phyloP scores from a whole-genome alignment of 257 asterid species.

The Jacaranda mimosifolia region DNA sequence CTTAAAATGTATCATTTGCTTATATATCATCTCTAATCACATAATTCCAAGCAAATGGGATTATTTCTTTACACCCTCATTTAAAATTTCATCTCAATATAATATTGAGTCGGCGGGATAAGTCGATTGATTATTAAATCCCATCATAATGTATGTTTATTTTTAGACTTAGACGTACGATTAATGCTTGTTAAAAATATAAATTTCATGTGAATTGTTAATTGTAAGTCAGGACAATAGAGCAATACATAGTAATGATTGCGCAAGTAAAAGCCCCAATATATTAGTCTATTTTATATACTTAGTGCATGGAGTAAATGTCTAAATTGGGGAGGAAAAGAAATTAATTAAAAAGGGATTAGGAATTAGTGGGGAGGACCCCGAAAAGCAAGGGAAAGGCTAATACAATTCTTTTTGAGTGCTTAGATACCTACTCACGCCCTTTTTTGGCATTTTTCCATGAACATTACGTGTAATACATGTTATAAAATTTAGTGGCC shows the following conservation, averaged over 20 bases:
- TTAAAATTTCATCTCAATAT: background rate
- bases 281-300: background rate
- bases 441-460: constrained; percentile 42
- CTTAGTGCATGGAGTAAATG: constrained; percentile 23
- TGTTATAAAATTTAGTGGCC: constrained; percentile 19
- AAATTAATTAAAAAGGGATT: background rate
- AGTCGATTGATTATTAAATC: background rate
- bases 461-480: constrained; percentile 27
- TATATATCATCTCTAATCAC: too few species aligned
- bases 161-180: constrained; percentile 16
- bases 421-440: constrained; percentile 48
- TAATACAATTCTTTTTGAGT: constrained; percentile 34
- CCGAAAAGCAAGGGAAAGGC: constrained; percentile 17
- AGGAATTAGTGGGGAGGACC: constrained; percentile 24
- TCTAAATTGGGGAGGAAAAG: background rate
- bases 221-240: constrained; percentile 21
- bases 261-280: background rate
- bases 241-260: constrained; percentile 22
- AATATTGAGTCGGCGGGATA: background rate
- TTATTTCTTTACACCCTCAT: too few species aligned
- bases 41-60: too few species aligned
- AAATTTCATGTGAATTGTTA: constrained; percentile 1
- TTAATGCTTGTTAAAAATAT: background rate
- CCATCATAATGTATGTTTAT: background rate
- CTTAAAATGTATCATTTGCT: too few species aligned